Evolutionary conservation across 2,329 filamentous ascomycete genomes (phyloP), one percentile per base, ranked within the genome.

Genomic region (Periconia macrospinosa): DNA sequence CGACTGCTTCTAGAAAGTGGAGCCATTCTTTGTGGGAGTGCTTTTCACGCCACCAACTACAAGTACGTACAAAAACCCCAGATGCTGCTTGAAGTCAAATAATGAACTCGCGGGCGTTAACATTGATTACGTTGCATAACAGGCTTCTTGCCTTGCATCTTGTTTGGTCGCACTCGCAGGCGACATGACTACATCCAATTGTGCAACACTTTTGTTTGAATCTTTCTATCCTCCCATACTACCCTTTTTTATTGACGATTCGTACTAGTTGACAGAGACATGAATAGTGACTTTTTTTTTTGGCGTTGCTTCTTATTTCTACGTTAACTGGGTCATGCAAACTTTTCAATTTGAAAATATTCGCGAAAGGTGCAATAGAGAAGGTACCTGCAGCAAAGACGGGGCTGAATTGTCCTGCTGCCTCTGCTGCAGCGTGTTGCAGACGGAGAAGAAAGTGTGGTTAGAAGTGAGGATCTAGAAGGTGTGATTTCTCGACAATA

Each of bases 111-210:
- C 7, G 30, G 37, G 17, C 17, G 23, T 27, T 42, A 15, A 13
- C 15, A 13, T 17, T 13, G 2, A 20, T 37, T 14, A 57, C 45
- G 47, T 17, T 42, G 30, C n/a, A 30, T 50, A 3, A 51, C 56
- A 30, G 57, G 50, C 35, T 56, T 27, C 60, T 63, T 65, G 47
- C 71, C 72, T 35, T 75, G 72, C 49, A 55, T 74, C 19, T 69
- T 67, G 2, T 73, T 73, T 58, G 72, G 72, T 41, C 73, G 68
- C 50, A 72, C 68, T n/a, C 62, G 57, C 72, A 41, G 60, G 61
- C 19, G 62, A 67, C 51, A 61, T 75, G 60, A 55, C 61, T 6
- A 63, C 55, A 9, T 75, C 72, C 53, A 65, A 13, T 59, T 65
- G 11, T 54, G 71, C 58, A 75, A 75, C 50, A 60, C 58, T 30